Evolutionary conservation across 768 basidiomycete genomes (phyloP).

Genomic region (Roridomyces roridus): DNA sequence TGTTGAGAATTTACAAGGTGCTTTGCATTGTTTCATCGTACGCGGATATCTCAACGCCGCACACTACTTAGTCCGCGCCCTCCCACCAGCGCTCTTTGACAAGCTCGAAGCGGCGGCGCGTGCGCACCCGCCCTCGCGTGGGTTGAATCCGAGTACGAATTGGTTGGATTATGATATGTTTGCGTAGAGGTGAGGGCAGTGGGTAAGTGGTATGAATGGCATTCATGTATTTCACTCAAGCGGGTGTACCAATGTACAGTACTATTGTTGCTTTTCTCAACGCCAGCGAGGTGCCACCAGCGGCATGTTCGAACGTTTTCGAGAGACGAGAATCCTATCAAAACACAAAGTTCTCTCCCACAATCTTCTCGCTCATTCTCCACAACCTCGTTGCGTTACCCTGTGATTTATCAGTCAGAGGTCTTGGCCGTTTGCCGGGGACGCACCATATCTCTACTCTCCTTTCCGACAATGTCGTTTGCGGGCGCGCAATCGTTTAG

Average conservation of each 20-base stretch:
- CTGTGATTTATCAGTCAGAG: neutral
- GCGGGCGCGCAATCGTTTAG: neutral
- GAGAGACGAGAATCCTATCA: neutral
- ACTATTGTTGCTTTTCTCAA: too few relatives aligned
- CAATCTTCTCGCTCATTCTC: neutral
- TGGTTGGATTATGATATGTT: too few relatives aligned
- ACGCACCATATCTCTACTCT: neutral
- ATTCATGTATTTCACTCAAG: too few relatives aligned
- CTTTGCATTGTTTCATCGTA: conserved; percentile 11
- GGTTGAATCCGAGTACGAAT: too few relatives aligned
- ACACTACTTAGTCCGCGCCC: conserved; percentile 36
- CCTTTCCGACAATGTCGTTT: neutral
- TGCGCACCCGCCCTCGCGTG: too few relatives aligned
- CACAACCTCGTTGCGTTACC: neutral
- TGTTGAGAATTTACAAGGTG: conserved; percentile 72
- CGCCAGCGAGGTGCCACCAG: too few relatives aligned
- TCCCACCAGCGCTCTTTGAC: conserved; percentile 38
- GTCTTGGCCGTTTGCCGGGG: too few relatives aligned
- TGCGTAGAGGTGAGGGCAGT: too few relatives aligned
- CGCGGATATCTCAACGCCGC: neutral
- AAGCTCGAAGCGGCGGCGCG: conserved; percentile 44
- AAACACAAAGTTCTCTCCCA: conserved; percentile 4
- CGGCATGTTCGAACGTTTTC: too few relatives aligned
- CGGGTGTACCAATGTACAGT: too few relatives aligned
- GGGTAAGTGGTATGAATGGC: too few relatives aligned